phyloP scores from a whole-genome alignment of 73 alveolate species.

The Paramecium bursaria region DNA sequence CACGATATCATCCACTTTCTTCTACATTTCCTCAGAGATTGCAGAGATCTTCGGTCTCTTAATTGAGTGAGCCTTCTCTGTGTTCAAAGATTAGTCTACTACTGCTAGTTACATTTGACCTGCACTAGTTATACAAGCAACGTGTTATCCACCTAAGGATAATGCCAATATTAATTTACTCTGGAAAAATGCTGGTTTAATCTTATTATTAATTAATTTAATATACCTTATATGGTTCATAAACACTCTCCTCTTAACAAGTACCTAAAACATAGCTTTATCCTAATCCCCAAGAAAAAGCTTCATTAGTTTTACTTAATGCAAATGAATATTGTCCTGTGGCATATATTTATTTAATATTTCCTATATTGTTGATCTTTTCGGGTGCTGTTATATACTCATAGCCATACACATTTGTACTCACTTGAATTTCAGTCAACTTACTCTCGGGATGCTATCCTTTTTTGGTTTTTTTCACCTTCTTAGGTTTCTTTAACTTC shows the following conservation, averaged over 20 bases:
- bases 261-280: conserved; percentile 61
- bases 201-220: not conserved
- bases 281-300: conserved; percentile 69
- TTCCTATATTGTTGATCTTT: not conserved
- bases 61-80: too few species aligned
- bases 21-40: too few species aligned
- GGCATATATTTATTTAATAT: conserved; percentile 32
- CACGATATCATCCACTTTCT: too few species aligned
- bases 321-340: conserved; percentile 28
- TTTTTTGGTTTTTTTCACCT: not conserved
- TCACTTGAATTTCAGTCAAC: conserved; percentile 5
- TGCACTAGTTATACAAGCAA: not conserved
- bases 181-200: not conserved
- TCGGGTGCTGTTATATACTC: conserved; percentile 33
- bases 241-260: conserved; percentile 55
- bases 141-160: not conserved
- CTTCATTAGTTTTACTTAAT: not conserved
- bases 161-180: not conserved
- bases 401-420: conserved; percentile 21
- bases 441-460: too few species aligned
- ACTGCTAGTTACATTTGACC: too few species aligned
- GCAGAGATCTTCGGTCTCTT: too few species aligned
- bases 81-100: too few species aligned
- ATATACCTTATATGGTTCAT: conserved; percentile 29
- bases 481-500: not conserved